A percentile compares a stretch with the other conserved stretches of the same genome.
Conservation (phyloP, 2,329 filamentous ascomycete species). For the Triangularia verruculosa region DNA sequence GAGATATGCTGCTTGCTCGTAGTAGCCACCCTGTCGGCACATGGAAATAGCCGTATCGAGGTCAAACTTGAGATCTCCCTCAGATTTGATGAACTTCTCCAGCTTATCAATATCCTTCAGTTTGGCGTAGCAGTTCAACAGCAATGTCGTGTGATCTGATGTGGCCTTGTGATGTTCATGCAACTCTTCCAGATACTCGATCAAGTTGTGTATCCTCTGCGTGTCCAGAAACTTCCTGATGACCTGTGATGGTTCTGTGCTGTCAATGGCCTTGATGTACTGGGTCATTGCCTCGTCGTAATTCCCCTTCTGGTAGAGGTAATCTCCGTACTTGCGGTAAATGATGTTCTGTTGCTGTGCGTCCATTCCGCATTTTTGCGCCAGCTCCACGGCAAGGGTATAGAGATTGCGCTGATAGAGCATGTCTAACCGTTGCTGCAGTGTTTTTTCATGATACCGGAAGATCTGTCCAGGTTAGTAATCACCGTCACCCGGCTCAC, state of each 20-base stretch:
- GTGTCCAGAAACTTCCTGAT: slow-evolving; percentile 97
- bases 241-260: slow-evolving; percentile 92
- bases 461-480: slow-evolving; percentile 54
- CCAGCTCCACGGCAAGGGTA: slow-evolving; percentile 84
- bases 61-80: slow-evolving; percentile 92
- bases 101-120: slow-evolving; percentile 95
- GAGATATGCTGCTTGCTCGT: slow-evolving; percentile 91
- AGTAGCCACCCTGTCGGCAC: slow-evolving; percentile 96
- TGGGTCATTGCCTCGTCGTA: slow-evolving; percentile 99
- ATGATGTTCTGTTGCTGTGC: slow-evolving; percentile 82
- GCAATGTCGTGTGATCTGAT: slow-evolving; percentile 88
- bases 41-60: slow-evolving; percentile 95
- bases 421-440: slow-evolving; percentile 89
- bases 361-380: slow-evolving; percentile 83
- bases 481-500: too few relatives aligned
- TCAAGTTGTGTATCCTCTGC: slow-evolving; percentile 94
- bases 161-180: slow-evolving; percentile 93
- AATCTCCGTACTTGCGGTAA: slow-evolving; percentile 89
- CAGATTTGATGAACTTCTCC: slow-evolving; percentile 94
- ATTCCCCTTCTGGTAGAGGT: slow-evolving; percentile 89
- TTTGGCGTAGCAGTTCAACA: slow-evolving; percentile 97
- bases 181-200: slow-evolving; percentile 93
- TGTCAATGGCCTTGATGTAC: slow-evolving; percentile 93
- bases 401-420: slow-evolving; percentile 93
- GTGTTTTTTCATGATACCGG: slow-evolving; percentile 83